Evolutionary conservation across 495 filamentous ascomycete species (phyloP), one percentile per base, ranked within the genome.

Genomic region (Aspergillus hancockii): DNA sequence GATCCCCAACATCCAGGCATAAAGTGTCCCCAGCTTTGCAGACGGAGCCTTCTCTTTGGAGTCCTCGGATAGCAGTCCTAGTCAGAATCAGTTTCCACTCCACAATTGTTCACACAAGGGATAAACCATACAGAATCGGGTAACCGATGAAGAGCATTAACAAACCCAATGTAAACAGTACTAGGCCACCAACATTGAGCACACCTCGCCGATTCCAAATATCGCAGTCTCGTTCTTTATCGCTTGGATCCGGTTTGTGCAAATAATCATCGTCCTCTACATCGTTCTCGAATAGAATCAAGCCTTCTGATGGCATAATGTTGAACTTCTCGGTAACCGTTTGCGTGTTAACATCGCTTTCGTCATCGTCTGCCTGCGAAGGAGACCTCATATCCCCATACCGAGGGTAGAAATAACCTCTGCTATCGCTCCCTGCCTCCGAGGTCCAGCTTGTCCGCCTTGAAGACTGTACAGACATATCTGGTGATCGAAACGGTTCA

Each of bases 271-370:
- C 89, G 63, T 90, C 88, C 70, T 92, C 89, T 25, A 89, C 86
- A 67, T 92, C 88, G 63, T 90, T 83, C 2, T 88, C 89, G 65
- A 88, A 91, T 21, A 91, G 69, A 28, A 92, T 66, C 58, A 92
- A 68, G 0, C 86, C 88, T 32, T 86, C 84, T 8, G 86, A 88
- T 3, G 89, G 89, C 71, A 85, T 80, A 52, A 91, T 91, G 63
- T 89, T 90, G 65, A 87, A 91, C 65, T 91, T 91, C 61, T 90
- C 87, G 13, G 86, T 85, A 2, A 91, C 89, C 5, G 89, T 90
- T 70, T 91, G 88, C 4, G 87, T 91, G 63, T 89, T 90, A 30
- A 91, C 71, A 62, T 84, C 75, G 30, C 87, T 80, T 21, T 88
- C 86, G 41, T 89, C 85, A 61, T 86, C 88, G 0, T 79, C 84